Evolutionary conservation across 352 stramenopile genomes (phyloP), one percentile per base, ranked within the genome.

Genomic region (Phytophthora macrochlamydospora): DNA sequence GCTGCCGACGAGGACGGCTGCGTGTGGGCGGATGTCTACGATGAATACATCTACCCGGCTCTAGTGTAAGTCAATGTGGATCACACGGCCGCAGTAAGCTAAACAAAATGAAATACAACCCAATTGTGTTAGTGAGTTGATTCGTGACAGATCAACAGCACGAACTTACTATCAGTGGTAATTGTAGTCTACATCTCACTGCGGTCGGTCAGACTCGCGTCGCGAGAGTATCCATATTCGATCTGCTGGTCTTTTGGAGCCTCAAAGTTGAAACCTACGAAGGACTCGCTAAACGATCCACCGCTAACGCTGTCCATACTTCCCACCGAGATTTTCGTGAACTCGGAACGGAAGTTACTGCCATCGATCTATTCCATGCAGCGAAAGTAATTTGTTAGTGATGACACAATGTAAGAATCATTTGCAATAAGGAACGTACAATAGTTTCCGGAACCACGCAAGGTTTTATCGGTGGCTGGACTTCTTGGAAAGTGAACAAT

Each of bases 251-350:
- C 67, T 11, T 73, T 59, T 2, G 79, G 76, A 7, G 81, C 74
- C 56, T 85, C 76, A 56, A 94, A 98, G 30, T 95, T 95, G 62
- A 98, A 98, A 3, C 85, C 89, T 40, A 78, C 79, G 51, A 98
- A 97, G 2, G 93, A 82, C 48, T 95, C 85, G 35, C 63, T 68
- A 14, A 72, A 59, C n/a, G 65, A 71, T 52, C 56, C 60, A 51
- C 45, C 59, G 28, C 18, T 51, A 18, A 64, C 46, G 29, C 70
- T 79, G 48, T 83, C 76, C 52, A 81, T 50, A 35, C 73, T 79
- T 33, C 73, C 75, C 9, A 91, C 59, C 6, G 90, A 81, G 7
- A 86, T 60, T 11, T 68, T 62, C 3, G 90, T 97, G 67, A 97
- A 97, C 59, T 97, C 89, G 30, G 81, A 63, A 51, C 93, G 77